phyloP scores from a whole-genome alignment of 305 asterid species.

The Solanum chacoense region DNA sequence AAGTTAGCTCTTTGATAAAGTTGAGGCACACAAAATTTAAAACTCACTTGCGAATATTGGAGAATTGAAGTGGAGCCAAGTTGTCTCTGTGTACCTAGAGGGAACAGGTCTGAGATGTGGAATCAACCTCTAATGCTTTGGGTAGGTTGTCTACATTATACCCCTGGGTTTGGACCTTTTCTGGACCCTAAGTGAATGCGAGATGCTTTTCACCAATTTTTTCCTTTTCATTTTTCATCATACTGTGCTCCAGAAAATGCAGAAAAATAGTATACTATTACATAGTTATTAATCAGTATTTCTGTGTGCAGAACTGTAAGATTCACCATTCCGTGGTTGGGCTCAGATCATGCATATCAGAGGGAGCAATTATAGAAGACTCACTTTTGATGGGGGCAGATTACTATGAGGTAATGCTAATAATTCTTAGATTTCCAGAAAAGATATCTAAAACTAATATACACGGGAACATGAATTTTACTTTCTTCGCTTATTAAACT shows the following conservation, averaged over 20 bases:
- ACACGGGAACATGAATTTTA: neutral
- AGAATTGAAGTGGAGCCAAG: neutral
- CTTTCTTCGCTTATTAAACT: neutral
- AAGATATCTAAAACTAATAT: neutral
- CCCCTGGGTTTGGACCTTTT: neutral
- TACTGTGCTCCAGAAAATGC: neutral
- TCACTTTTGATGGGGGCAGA: slow-evolving; percentile 88
- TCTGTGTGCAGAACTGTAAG: slow-evolving; percentile 65
- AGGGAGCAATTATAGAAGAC: slow-evolving; percentile 87
- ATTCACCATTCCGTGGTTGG: slow-evolving; percentile 95
- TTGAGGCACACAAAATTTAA: neutral
- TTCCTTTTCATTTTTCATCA: neutral
- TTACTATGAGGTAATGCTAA: slow-evolving; percentile 68
- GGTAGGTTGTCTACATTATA: neutral
- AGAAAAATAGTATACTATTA: neutral
- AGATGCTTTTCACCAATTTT: neutral
- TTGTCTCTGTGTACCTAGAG: neutral
- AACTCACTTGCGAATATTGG: neutral
- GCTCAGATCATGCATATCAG: slow-evolving; percentile 87
- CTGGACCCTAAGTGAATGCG: neutral
- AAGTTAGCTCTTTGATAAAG: neutral
- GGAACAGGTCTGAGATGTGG: neutral
- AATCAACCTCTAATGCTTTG: neutral
- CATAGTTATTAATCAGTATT: neutral
- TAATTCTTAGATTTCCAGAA: neutral